Conservation (phyloP, 2,329 filamentous ascomycete genomes). For the Epichloe scottii region DNA sequence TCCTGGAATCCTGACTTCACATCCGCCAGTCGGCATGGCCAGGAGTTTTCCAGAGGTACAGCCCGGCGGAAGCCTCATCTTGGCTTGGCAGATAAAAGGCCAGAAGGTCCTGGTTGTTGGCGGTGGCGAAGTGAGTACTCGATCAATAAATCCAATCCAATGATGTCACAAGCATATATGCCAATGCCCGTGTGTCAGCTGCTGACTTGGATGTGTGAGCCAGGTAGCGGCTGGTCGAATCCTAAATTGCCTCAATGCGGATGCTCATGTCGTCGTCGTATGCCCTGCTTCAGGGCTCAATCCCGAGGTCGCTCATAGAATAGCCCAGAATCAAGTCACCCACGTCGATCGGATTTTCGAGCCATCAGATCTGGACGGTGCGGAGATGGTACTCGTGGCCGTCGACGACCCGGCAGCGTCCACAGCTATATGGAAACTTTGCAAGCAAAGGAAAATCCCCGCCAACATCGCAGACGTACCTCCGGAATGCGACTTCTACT, state of each 20-base stretch:
- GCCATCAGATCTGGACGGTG: conserved; percentile 69
- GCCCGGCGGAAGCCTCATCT: conserved; percentile 81
- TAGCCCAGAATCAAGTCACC: conserved; percentile 61
- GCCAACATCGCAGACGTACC: conserved; percentile 97
- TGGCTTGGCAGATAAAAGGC: conserved; percentile 89
- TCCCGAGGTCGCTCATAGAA: conserved; percentile 73
- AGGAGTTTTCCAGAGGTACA: conserved; percentile 65
- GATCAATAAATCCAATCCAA: conserved; percentile 7
- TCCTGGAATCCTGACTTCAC: neutral
- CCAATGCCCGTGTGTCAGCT: neutral
- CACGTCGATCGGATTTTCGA: conserved; percentile 78
- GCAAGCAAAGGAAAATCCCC: conserved; percentile 70
- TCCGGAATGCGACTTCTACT: conserved; percentile 96
- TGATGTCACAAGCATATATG: neutral
- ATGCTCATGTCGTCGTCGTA: conserved; percentile 78
- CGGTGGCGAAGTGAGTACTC: conserved; percentile 67
- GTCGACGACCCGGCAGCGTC: conserved; percentile 91
- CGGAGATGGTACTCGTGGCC: conserved; percentile 82
- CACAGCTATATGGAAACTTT: conserved; percentile 81
- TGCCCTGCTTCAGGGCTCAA: conserved; percentile 71
- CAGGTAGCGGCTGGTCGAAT: conserved; percentile 94
- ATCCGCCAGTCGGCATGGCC: conserved; percentile 19
- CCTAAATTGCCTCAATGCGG: conserved; percentile 86
- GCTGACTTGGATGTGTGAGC: conserved; percentile 8
- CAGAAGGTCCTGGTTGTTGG: conserved; percentile 88